Evolutionary conservation across 2,329 filamentous ascomycete genomes (phyloP).

Genomic region (Alternaria novae-zelandiae): DNA sequence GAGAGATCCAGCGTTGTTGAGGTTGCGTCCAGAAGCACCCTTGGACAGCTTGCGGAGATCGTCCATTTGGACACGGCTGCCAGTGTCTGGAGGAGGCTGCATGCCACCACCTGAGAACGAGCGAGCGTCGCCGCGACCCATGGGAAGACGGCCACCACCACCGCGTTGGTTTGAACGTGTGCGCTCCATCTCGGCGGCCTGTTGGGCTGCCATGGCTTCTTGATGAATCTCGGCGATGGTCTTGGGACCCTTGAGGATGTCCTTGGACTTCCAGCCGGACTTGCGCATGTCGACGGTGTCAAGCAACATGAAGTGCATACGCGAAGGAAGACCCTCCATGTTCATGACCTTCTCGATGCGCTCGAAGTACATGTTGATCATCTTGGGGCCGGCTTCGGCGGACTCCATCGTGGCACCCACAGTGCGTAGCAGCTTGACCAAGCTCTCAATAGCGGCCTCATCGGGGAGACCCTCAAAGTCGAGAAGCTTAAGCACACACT

Average conservation of each 20-base stretch:
- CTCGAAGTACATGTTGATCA: slow-evolving; percentile 94
- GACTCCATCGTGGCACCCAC: slow-evolving; percentile 87
- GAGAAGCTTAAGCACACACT: slow-evolving; percentile 95
- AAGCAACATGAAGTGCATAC: slow-evolving; percentile 95
- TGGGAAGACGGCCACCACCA: slow-evolving; percentile 70
- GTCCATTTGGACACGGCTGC: slow-evolving; percentile 87
- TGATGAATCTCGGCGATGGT: slow-evolving; percentile 91
- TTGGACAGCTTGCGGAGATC: slow-evolving; percentile 81
- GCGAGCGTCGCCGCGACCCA: slow-evolving; percentile 86
- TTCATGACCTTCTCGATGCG: slow-evolving; percentile 85
- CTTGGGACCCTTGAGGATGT: slow-evolving; percentile 92
- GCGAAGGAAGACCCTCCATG: slow-evolving; percentile 76
- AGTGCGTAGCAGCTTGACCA: slow-evolving; percentile 89
- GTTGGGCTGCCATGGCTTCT: slow-evolving; percentile 78
- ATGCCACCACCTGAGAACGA: slow-evolving; percentile 77
- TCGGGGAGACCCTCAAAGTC: slow-evolving; percentile 94
- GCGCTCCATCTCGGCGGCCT: slow-evolving; percentile 76
- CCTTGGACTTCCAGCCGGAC: slow-evolving; percentile 83
- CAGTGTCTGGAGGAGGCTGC: slow-evolving; percentile 71
- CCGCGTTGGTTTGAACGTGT: slow-evolving; percentile 66
- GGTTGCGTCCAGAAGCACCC: slow-evolving; percentile 64
- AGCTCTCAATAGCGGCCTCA: slow-evolving; percentile 93
- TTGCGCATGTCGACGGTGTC: slow-evolving; percentile 86
- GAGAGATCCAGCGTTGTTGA: slow-evolving; percentile 63
- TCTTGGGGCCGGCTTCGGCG: slow-evolving; percentile 76